Evolutionary conservation across 768 basidiomycete species (phyloP).

Genomic region (Hericium coralloides): DNA sequence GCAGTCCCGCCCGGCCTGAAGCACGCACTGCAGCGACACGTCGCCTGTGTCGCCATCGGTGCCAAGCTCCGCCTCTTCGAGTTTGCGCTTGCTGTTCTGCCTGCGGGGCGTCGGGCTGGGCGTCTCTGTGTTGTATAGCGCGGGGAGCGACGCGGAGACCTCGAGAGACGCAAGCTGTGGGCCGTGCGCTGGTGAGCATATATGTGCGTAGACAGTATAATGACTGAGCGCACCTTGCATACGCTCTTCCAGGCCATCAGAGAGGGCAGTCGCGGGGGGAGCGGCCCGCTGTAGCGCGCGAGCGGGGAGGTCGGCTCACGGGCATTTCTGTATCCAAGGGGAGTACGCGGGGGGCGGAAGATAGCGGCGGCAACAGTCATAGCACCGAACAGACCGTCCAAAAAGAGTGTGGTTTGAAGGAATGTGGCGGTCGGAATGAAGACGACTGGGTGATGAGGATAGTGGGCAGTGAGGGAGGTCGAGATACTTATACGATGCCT

Average conservation of each 20-base stretch:
- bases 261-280: constrained; percentile 4
- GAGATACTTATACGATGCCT: no score
- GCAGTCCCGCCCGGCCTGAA: not conserved
- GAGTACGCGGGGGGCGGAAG: constrained; percentile 9
- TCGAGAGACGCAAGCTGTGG: not conserved
- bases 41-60: not conserved
- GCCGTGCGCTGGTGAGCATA: not conserved
- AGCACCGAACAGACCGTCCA: not conserved
- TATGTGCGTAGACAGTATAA: not conserved
- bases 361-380: not conserved
- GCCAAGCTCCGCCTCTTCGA: not conserved
- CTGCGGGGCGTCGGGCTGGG: not conserved
- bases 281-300: constrained; percentile 3
- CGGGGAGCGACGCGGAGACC: not conserved
- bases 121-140: not conserved
- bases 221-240: constrained; percentile 2
- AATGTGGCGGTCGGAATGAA: not conserved
- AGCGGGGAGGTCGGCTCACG: constrained; percentile 8
- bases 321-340: constrained; percentile 2
- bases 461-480: no score
- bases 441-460: no score
- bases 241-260: constrained; percentile 3
- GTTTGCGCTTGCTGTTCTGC: not conserved
- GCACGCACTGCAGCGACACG: not conserved
- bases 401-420: constrained; percentile 3